These are phyloP conservation scores for Rhododendron kiyosumense DNA, from an alignment of 148 eudicot genomes.

Conservation along the genomic window DNA sequence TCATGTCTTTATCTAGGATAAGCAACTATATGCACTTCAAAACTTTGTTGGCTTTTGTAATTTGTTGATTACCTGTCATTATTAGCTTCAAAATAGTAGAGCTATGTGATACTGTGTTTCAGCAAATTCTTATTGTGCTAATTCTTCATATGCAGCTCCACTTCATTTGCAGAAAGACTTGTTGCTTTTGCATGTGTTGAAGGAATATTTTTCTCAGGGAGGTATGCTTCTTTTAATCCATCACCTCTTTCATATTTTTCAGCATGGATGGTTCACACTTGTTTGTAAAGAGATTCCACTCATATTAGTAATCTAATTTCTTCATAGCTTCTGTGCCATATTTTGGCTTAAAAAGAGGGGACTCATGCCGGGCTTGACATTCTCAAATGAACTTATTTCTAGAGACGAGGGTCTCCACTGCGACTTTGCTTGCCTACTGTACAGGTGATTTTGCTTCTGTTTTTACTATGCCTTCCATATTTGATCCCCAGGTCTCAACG, in stretches of 20 bases:
- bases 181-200: slow-evolving; percentile 86
- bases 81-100: background rate
- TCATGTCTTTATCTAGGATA: background rate
- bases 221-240: slow-evolving; percentile 28
- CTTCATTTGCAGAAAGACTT: slow-evolving; percentile 73
- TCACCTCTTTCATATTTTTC: background rate
- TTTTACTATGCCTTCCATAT: background rate
- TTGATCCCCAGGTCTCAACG: background rate
- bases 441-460: slow-evolving; percentile 35
- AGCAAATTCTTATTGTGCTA: slow-evolving; percentile 1
- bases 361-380: slow-evolving; percentile 84
- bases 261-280: background rate
- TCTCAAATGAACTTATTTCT: slow-evolving; percentile 85
- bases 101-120: background rate
- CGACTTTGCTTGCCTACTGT: slow-evolving; percentile 76
- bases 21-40: background rate
- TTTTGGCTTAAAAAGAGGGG: slow-evolving; percentile 91
- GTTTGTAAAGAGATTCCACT: background rate
- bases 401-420: slow-evolving; percentile 89
- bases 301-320: background rate
- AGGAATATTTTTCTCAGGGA: slow-evolving; percentile 87
- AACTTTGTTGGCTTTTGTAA: background rate
- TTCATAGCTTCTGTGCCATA: slow-evolving; percentile 74
- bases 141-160: slow-evolving; percentile 43
- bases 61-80: background rate